Percentiles rank a stretch among this genome's conserved stretches.
phyloP scores from a whole-genome alignment of 2,329 filamentous ascomycete species.

The Claviceps maximensis region DNA sequence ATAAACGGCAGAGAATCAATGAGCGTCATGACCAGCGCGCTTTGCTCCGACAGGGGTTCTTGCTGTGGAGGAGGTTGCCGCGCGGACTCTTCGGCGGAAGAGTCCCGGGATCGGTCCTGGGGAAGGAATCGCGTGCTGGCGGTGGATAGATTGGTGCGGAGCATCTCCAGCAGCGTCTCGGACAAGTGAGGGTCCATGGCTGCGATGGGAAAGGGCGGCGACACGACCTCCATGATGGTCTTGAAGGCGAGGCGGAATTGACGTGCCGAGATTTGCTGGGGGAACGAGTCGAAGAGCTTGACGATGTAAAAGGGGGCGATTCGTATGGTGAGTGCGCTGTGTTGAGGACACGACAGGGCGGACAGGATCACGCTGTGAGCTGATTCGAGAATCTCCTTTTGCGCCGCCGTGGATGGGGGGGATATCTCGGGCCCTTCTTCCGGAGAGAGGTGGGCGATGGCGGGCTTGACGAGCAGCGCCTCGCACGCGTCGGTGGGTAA shows the following conservation, averaged over 20 bases:
- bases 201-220: slow-evolving; percentile 64
- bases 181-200: slow-evolving; percentile 64
- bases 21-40: slow-evolving; percentile 61
- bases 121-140: slow-evolving; percentile 33
- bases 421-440: slow-evolving; percentile 26
- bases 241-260: slow-evolving; percentile 86
- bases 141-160: slow-evolving; percentile 44
- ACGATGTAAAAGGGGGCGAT: slow-evolving; percentile 77
- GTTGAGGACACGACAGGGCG: slow-evolving; percentile 67
- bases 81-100: too few species aligned
- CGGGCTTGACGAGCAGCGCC: slow-evolving; percentile 58
- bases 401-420: slow-evolving; percentile 30
- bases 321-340: slow-evolving; percentile 53
- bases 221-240: slow-evolving; percentile 68
- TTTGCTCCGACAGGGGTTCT: slow-evolving; percentile 57
- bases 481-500: slow-evolving; percentile 57
- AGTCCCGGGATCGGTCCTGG: slow-evolving; percentile 23
- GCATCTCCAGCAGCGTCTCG: slow-evolving; percentile 67
- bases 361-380: slow-evolving; percentile 74
- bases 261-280: slow-evolving; percentile 60
- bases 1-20: slow-evolving; percentile 69
- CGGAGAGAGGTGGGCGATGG: slow-evolving; percentile 55
- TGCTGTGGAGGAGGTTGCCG: too few species aligned
- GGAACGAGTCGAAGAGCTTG: slow-evolving; percentile 68
- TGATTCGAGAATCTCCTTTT: slow-evolving; percentile 63